Evolutionary conservation across 495 filamentous ascomycete species (phyloP).

Genomic region (Aspergillus ostianus): DNA sequence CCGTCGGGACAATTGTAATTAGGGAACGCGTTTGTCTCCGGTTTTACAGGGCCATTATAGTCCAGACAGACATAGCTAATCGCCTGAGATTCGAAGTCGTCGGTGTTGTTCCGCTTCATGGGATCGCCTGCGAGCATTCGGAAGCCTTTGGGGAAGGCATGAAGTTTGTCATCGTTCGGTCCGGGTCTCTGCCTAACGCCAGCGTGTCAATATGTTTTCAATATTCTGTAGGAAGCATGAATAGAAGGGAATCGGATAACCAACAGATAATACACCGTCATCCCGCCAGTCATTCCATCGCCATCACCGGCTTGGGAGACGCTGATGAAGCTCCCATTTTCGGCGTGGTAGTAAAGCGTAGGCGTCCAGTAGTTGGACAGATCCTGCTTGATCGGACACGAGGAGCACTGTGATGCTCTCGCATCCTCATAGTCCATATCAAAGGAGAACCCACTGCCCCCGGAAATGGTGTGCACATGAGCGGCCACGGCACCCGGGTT

Average conservation of each 20-base stretch:
- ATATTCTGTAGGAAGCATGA: conserved; percentile 10
- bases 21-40: conserved; percentile 10
- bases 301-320: conserved; percentile 46
- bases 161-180: conserved; percentile 54
- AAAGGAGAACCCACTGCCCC: conserved; percentile 70
- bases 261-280: conserved; percentile 71
- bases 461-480: conserved; percentile 77
- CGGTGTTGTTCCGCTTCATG: conserved; percentile 2
- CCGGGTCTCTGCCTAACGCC: conserved; percentile 53
- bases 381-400: conserved; percentile 63
- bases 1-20: conserved; percentile 15
- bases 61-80: conserved; percentile 9
- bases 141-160: conserved; percentile 67
- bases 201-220: conserved; percentile 3
- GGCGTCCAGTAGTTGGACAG: conserved; percentile 79
- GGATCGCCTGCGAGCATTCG: conserved; percentile 70
- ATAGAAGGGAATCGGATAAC: background rate
- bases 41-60: conserved; percentile 8
- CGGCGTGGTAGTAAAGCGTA: conserved; percentile 60
- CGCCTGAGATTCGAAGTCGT: conserved; percentile 1
- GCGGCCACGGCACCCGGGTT: conserved; percentile 51
- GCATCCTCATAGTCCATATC: conserved; percentile 58
- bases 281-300: conserved; percentile 10
- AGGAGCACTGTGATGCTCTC: conserved; percentile 61
- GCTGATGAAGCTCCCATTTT: conserved; percentile 63